Evolutionary conservation across 1,139 yeast species (phyloP), one percentile per base, ranked within the genome.

Genomic region (Sugiyamaella paludigena): DNA sequence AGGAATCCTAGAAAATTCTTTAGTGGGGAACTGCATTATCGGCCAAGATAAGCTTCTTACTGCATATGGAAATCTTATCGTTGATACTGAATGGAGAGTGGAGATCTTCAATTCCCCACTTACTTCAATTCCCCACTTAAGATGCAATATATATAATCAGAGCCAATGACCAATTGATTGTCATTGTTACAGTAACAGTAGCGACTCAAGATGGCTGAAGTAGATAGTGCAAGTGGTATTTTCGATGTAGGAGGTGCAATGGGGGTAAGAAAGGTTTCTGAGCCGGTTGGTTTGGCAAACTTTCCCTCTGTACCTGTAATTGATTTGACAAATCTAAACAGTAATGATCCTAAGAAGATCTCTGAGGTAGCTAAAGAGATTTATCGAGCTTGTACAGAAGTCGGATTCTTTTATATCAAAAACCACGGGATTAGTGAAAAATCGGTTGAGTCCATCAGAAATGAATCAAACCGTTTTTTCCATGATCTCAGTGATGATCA

Each of bases 241-340:
- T 31, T 31, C 34, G 34, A 31, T n/a, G 34, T 31, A 31, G 34
- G 34, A 31, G 34, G 34, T n/a, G 34, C 13, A 31, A 31, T 31
- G 34, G 34, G 34, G 15, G 12, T 31, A n/a, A 31, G 34, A 13
- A 13, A n/a, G 5, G 34, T 31, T 31, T 13, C 13, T n/a, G 34
- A 31, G 34, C 34, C 34, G 15, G 15, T 13, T 13, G 13, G 15
- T n/a, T 13, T 13, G 15, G 6, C 15, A 31, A 13, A n/a, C 34
- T 31, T 31, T 6, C 12, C 34, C 15, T n/a, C 12, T 4, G 15
- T 31, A 5, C 34, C 34, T 31, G 15, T 31, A n/a, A 31, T 31
- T 31, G 34, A 31, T 31, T 13, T 31, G 15, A 31, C 13, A n/a
- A n/a, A n/a, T 13, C 2, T n/a, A 5, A 13, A 31, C 15, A n/a